phyloP scores from a whole-genome alignment of 257 asterid genomes.

The Ajuga chamaepitys region DNA sequence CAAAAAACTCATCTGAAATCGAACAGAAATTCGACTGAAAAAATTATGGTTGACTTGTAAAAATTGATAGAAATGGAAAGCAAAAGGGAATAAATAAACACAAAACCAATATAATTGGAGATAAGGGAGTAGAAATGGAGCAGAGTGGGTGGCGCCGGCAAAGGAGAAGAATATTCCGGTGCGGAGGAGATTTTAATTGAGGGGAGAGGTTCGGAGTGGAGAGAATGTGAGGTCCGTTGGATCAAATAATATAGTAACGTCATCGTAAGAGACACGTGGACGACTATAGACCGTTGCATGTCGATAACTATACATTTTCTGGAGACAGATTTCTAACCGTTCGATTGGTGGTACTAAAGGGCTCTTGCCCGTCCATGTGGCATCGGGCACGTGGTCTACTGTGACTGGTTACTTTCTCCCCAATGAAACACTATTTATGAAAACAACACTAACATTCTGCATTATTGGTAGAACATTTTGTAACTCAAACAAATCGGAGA shows the following conservation, averaged over 20 bases:
- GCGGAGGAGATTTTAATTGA: background rate
- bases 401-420: conserved; percentile 8
- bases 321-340: conserved; percentile 20
- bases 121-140: background rate
- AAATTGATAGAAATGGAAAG: background rate
- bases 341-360: conserved; percentile 30
- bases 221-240: conserved; percentile 44
- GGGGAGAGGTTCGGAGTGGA: conserved; percentile 1
- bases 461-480: too few species aligned
- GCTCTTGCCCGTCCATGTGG: conserved; percentile 29
- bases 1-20: too few species aligned
- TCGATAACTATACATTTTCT: conserved; percentile 32
- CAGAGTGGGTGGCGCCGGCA: background rate
- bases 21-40: too few species aligned
- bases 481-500: too few species aligned
- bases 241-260: conserved; percentile 41
- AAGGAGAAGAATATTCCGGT: conserved; percentile 20
- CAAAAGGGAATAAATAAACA: too few species aligned
- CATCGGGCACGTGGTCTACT: conserved; percentile 37
- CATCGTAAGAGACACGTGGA: conserved; percentile 44
- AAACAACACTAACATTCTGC: too few species aligned
- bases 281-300: conserved; percentile 27
- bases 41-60: too few species aligned
- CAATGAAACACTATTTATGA: too few species aligned
- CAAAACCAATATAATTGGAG: too few species aligned